Base-by-base conservation (phyloP, 352 stramenopile species). In the Pythium rishiriense region DNA sequence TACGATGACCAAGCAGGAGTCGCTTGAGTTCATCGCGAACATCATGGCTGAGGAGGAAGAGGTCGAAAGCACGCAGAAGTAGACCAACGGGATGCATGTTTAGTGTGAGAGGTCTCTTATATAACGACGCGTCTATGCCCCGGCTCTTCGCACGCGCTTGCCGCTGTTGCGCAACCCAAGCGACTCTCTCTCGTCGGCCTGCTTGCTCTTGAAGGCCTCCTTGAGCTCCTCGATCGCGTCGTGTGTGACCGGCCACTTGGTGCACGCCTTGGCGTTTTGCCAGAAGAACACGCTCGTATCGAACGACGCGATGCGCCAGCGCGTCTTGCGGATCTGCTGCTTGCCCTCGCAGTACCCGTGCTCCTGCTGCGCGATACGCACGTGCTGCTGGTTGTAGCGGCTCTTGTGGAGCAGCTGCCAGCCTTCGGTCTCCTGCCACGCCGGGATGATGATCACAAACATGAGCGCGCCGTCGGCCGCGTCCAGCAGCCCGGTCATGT, bases 261-360 rank as follows among this genome's bases (percentile, higher is more conserved):
- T 76, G 31, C 60, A 71, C 3, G 87, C 96, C 50, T 84, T 85
- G 25, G 74, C 67, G 64, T 98, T 98, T 66, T 98, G 96, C 76
- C 96, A 96, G 68, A 98, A 98, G 70, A 98, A 98, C 7, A 98
- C 79, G 65, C 90, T 98, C 26, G 96, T 98, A 68, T 98, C 92
- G 69, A 98, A 98, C 11, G 93, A 98, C 49, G 91, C 87, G 28
- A 97, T 91, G 26, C 90, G 87, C 83, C 88, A 97, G 9, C 86
- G 77, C 24, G 81, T 96, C 65, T 88, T 89, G 26, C 91, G 80
- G 50, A 96, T 88, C 55, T 98, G 91, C 68, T 97, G 90, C 58
- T 94, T 96, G 54, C 91, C 91, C 63, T 98, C 91, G 53, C 83
- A 96, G 71, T 97, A 98, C 9, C 87, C 88, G 59, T 98, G 91